Base-by-base conservation (phyloP, 495 filamentous ascomycete species). In the Cercophora samala region DNA sequence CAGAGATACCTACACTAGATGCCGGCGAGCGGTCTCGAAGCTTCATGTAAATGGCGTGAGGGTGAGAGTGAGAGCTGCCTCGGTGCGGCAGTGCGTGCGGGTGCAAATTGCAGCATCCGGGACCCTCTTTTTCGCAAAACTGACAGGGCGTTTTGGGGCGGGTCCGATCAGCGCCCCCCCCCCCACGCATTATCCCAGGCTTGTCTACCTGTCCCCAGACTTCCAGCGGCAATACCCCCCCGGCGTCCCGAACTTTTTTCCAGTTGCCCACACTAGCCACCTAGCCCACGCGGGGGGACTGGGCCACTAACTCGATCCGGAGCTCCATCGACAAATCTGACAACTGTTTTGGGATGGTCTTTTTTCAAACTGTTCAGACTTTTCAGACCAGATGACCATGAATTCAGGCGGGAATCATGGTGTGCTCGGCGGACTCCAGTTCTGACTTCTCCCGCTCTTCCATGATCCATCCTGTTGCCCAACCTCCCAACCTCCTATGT, bases 71-170 rank as follows among this genome's bases (percentile, higher is more conserved):
- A 0, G 53, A 9, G 37, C 37, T 46, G 37, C 37, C 15, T 46
- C 37, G 37, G 37, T 46, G 37, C 37, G 37, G 37, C 37, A 46
- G 53, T 56, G 53, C n/a, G 3, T 56, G 53, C 53, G 53, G 53
- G 22, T 56, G 53, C 53, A 56, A 56, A 21, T 56, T 56, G 53
- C 53, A 56, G 53, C 53, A 56, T 56, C 53, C 53, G 18, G n/a
- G 53, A 56, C 53, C 53, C 53, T 56, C 53, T 56, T 56, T 56
- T 56, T n/a, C n/a, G 8, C 8, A 15, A 19, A 21, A 21, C 53
- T 56, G 53, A 56, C 53, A 56, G 53, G 53, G 53, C 53, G 53
- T 21, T 23, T n/a, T n/a, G n/a, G 53, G 22, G 53, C 53, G 53
- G 53, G 22, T 19, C 53, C 1, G 53, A 56, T 56, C 53, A 56